Evolutionary conservation across 352 stramenopile species (phyloP).

Genomic region (Pythium scleroteichum): DNA sequence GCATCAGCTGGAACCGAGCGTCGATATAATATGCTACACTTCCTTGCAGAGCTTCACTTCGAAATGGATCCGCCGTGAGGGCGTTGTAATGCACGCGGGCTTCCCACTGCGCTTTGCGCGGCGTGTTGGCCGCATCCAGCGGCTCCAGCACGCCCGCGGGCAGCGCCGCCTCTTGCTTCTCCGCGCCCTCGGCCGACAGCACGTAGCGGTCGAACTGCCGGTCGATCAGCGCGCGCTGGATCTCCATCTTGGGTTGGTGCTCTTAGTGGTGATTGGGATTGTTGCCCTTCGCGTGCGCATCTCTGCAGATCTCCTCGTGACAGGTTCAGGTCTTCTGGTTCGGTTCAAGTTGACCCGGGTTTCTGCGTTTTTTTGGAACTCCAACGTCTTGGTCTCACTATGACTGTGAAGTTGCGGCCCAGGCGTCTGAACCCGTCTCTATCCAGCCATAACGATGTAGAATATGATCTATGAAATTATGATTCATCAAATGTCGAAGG

Average conservation of each 20-base stretch:
- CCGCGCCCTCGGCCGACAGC: slow-evolving; percentile 39
- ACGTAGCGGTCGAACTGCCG: slow-evolving; percentile 82
- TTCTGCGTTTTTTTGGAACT: slow-evolving; percentile 8
- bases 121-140: slow-evolving; percentile 43
- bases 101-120: slow-evolving; percentile 78
- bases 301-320: slow-evolving; percentile 7
- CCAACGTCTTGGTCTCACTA: slow-evolving; percentile 3
- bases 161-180: slow-evolving; percentile 34
- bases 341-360: slow-evolving; percentile 18
- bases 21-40: slow-evolving; percentile 70
- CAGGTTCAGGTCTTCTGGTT: slow-evolving; percentile 7
- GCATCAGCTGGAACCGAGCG: slow-evolving; percentile 60
- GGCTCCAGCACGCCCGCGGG: slow-evolving; percentile 37
- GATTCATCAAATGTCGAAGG: slow-evolving; percentile 2
- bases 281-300: slow-evolving; percentile 22
- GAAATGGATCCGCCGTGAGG: slow-evolving; percentile 58
- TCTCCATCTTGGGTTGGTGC: slow-evolving; percentile 54
- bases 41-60: slow-evolving; percentile 28
- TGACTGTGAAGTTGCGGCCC: background rate
- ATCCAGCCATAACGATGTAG: background rate
- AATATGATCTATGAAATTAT: background rate
- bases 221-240: slow-evolving; percentile 66
- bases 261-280: slow-evolving; percentile 16
- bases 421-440: background rate
- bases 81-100: slow-evolving; percentile 68